Base-by-base conservation (phyloP, 371 early-diverging fungal species). In the Mucor lusitanicus region DNA sequence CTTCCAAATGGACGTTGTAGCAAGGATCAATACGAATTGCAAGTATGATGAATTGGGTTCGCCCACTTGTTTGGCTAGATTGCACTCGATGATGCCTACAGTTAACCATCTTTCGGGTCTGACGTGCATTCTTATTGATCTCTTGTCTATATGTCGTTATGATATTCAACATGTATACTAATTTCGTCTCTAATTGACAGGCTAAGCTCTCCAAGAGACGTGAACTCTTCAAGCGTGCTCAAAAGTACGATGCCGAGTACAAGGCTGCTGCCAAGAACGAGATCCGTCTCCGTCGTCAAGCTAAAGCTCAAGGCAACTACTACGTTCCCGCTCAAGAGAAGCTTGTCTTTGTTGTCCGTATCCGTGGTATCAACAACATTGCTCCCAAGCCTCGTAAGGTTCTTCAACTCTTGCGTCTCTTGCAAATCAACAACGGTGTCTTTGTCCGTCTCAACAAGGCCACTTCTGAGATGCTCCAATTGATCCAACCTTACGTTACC, bases 331-430 rank as follows among this genome's bases (percentile, higher is more conserved):
- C 95, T 69, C 95, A 98, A 89, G 90, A 97, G 83, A 97, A 97
- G 91, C 91, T 99, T 62, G 97, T 95, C 75, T 98, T 99, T 73
- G 99, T 99, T 74, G 87, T 98, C 86, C 96, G 94, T 84, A 94
- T 95, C 81, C 94, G 94, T 86, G 95, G 91, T 88, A 94, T 98
- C 91, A 97, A 96, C 93, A 96, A 97, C 90, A 92, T 99, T 72
- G 90, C 99, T 59, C 99, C 99, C 84, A 99, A 98, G 94, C 96
- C 98, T 76, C 92, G 98, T 83, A 99, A 99, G 94, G 96, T 98
- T 68, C 91, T 99, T 71, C 97, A 99, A 87, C 90, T 99, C 68
- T 86, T 99, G 80, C 96, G 99, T 90, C 92, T 99, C 73, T 91
- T 93, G 82, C 98, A 96, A 87, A 97, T 99, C 92, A 99, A 99